A percentile compares a stretch with the other conserved stretches of the same genome.
These are phyloP conservation scores for Corynascus novoguineensis DNA, from an alignment of 495 filamentous ascomycete species.

Conservation along the genomic window DNA sequence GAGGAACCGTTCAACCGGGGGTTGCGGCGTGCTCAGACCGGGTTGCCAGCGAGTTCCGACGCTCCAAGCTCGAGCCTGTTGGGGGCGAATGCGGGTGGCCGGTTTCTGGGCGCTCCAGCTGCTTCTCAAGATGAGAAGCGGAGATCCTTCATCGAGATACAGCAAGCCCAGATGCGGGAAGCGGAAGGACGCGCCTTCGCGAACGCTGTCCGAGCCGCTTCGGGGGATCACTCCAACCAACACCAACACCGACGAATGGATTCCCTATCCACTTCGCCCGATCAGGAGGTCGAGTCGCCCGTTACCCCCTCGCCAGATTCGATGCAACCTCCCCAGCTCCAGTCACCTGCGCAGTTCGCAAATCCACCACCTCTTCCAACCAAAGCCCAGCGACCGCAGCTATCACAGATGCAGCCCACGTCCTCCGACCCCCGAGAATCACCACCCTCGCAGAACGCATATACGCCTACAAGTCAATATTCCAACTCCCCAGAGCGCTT, in stretches of 20 bases:
- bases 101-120: constrained; percentile 29
- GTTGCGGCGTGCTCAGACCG: constrained; percentile 45
- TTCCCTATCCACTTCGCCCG: constrained; percentile 10
- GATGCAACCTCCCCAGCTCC: constrained; percentile 5
- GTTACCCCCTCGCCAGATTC: constrained; percentile 26
- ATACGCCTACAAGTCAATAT: constrained; percentile 7
- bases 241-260: constrained; percentile 11
- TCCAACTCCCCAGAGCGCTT: constrained; percentile 21
- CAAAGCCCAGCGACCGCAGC: constrained; percentile 1
- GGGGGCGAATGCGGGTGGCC: constrained; percentile 24
- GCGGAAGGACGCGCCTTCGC: constrained; percentile 68
- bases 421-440: constrained; percentile 12
- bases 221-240: constrained; percentile 25
- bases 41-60: constrained; percentile 33
- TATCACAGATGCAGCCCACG: constrained; percentile 8
- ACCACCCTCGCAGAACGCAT: constrained; percentile 11
- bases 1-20: constrained; percentile 27
- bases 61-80: constrained; percentile 26
- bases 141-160: constrained; percentile 49
- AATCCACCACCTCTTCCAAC: constrained; percentile 5
- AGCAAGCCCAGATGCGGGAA: constrained; percentile 64
- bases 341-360: not conserved
- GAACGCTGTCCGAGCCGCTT: constrained; percentile 38
- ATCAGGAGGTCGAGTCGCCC: constrained; percentile 10
- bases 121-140: constrained; percentile 38